phyloP scores from a whole-genome alignment of 2,329 filamentous ascomycete genomes.

The Penicillium sp. region DNA sequence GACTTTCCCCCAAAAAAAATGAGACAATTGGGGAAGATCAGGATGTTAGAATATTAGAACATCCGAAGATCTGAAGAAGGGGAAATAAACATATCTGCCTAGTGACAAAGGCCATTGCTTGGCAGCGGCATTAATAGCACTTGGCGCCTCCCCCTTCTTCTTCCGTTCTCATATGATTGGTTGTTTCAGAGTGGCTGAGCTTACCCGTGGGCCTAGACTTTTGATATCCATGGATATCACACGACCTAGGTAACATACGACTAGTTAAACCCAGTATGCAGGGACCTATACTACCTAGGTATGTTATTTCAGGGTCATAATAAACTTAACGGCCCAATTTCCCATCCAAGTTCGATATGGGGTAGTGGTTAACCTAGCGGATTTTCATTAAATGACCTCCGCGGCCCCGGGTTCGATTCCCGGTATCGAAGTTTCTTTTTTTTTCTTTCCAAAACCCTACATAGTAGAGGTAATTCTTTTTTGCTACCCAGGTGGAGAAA shows the following conservation, averaged over 20 bases:
- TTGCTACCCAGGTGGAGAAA: too few species aligned
- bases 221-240: too few species aligned
- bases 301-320: not conserved
- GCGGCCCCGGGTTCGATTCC: conserved; percentile 5
- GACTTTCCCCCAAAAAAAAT: not conserved
- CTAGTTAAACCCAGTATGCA: too few species aligned
- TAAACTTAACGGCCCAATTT: fast-evolving
- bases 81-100: conserved; percentile 5
- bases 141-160: not conserved
- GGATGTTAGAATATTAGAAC: not conserved
- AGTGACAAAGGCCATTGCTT: not conserved
- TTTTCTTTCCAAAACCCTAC: not conserved
- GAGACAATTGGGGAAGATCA: not conserved
- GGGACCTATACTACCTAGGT: too few species aligned
- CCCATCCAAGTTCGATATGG: not conserved
- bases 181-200: not conserved
- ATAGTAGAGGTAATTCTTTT: not conserved
- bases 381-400: conserved; percentile 2
- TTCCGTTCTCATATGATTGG: not conserved
- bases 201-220: too few species aligned
- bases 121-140: not conserved
- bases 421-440: not conserved
- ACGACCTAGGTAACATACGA: too few species aligned
- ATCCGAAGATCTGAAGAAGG: not conserved
- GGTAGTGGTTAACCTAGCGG: conserved; percentile 6